Conservation (phyloP, 1,284 basidiomycete species). For the Trichosporon ovoides region DNA sequence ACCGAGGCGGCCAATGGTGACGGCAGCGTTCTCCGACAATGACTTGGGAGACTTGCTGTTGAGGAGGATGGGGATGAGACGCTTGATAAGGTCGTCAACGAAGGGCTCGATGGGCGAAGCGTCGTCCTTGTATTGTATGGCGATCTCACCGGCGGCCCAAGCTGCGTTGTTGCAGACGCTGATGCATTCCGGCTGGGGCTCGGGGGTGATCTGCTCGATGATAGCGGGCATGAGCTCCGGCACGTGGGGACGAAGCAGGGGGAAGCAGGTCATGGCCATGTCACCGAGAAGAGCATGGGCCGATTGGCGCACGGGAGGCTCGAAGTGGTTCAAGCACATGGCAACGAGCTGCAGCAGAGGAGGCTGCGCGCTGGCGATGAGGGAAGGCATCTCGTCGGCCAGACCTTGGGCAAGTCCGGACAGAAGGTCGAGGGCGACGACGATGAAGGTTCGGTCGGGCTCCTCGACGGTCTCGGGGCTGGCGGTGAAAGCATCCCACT, state of each 20-base stretch:
- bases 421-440: slow-evolving; percentile 90
- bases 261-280: slow-evolving; percentile 84
- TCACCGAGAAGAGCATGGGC: slow-evolving; percentile 97
- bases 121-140: slow-evolving; percentile 64
- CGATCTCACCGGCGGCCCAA: slow-evolving; percentile 99
- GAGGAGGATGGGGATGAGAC: slow-evolving; percentile 86
- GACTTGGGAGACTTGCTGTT: slow-evolving; percentile 86
- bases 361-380: slow-evolving; percentile 65
- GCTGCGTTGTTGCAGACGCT: slow-evolving; percentile 99
- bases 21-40: slow-evolving; percentile 95
- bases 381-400: slow-evolving; percentile 65
- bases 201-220: slow-evolving; percentile 72
- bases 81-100: slow-evolving; percentile 77
- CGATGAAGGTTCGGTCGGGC: slow-evolving; percentile 91
- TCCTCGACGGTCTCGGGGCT: slow-evolving; percentile 77
- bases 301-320: slow-evolving; percentile 90
- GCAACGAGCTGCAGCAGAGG: slow-evolving; percentile 72
- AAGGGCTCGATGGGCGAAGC: slow-evolving; percentile 65
- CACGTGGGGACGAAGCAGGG: slow-evolving; percentile 75
- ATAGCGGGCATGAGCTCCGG: slow-evolving; percentile 84
- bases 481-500: slow-evolving; percentile 60
- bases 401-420: slow-evolving; percentile 95
- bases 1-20: slow-evolving; percentile 96
- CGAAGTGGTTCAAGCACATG: slow-evolving; percentile 84
- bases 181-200: slow-evolving; percentile 61